Conservation (phyloP, 805 yeast genomes). For the Candida takata region DNA sequence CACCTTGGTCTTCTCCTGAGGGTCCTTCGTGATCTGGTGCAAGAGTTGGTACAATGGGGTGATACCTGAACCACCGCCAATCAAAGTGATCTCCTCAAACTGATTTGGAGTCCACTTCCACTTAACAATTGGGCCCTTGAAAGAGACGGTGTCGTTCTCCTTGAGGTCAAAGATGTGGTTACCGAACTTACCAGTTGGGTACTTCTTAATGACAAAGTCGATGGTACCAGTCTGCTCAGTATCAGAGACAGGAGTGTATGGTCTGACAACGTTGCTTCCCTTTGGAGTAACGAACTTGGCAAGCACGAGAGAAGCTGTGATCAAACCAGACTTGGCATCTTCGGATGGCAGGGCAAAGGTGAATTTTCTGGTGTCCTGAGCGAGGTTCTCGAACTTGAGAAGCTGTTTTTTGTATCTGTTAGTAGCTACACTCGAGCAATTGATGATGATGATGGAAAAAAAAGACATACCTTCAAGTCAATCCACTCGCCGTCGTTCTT, state of each 20-base stretch:
- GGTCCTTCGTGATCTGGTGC: conserved; percentile 68
- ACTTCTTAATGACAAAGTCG: conserved; percentile 76
- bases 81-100: conserved; percentile 68
- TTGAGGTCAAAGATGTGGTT: conserved; percentile 63
- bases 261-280: conserved; percentile 78
- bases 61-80: conserved; percentile 97
- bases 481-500: conserved; percentile 64
- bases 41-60: conserved; percentile 90
- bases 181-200: conserved; percentile 80
- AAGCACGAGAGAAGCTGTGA: conserved; percentile 71
- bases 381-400: conserved; percentile 39
- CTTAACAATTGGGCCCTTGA: conserved; percentile 91
- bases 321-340: conserved; percentile 69
- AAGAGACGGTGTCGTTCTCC: conserved; percentile 73
- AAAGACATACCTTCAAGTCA: conserved; percentile 41
- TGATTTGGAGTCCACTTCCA: conserved; percentile 88
- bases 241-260: conserved; percentile 76
- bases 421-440: too few relatives aligned
- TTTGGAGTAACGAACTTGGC: conserved; percentile 77
- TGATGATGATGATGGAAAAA: too few relatives aligned
- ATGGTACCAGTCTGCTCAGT: conserved; percentile 63
- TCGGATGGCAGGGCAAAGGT: conserved; percentile 60
- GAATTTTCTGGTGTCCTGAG: conserved; percentile 60
- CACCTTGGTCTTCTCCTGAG: conserved; percentile 84
- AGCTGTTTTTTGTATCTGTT: conserved; percentile 19